Evolutionary conservation across 1,139 yeast species (phyloP), one percentile per base, ranked within the genome.

Genomic region (Diutina mesorugosa): DNA sequence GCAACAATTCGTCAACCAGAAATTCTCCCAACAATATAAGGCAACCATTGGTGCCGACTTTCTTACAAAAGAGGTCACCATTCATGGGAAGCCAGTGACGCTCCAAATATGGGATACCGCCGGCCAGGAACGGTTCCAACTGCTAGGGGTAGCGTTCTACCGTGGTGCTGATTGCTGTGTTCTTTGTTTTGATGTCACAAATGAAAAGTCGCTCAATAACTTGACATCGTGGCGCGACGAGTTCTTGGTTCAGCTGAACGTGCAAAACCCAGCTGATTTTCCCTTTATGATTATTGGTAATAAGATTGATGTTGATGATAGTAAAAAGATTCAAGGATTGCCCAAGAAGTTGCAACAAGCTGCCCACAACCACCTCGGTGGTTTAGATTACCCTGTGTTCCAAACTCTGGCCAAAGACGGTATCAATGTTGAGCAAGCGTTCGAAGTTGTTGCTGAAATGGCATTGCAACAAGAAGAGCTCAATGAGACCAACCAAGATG

Each of bases 101-200:
- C 79, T 87, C 77, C 97, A 93, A 76, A 84, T 93, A 57, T 93
- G 99, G 99, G 99, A 93, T 68, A 93, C 99, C 51, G 99, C 99
- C 2, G 99, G 99, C 38, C 99, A 93, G 74, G 99, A 93, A 72
- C 77, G 99, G 63, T 93, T 93, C 76, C 99, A 93, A 72, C 85
- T 95, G 59, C 77, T 93, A 61, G 99, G 99, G 18, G 98, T 93
- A 54, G 99, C 99, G 1, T 93, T 93, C 69, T 93, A 93, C 71
- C 79, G 99, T 64, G 99, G 99, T 46, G 97, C 99, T 0, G 99
- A 93, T 70, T 93, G 99, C 71, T 93, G 99, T 72, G 98, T 93
- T 9, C 78, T 93, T 60, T 96, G 95, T 63, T 91, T 87, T 69
- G 98, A 91, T 67, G 97, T 93, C 55, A 90, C 96, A 60, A 91